Percentiles rank a stretch among this genome's conserved stretches.
Conservation (phyloP, 306 rosid species). For the Ochetophila trinervis region DNA sequence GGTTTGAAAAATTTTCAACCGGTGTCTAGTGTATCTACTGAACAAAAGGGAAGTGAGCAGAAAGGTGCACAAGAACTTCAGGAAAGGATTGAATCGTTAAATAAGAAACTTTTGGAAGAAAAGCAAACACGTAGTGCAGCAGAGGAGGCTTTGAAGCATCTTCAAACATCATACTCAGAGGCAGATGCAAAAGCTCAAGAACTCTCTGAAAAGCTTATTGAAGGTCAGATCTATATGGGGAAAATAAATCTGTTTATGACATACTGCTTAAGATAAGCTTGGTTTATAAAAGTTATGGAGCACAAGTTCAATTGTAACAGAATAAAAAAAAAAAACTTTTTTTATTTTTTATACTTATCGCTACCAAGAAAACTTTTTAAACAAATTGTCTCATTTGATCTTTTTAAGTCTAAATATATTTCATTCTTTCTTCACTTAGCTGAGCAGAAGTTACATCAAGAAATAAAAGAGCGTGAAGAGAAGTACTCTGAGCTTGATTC, state of each 20-base stretch:
- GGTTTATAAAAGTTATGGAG: neutral
- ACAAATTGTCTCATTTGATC: neutral
- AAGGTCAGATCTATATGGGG: slow-evolving; percentile 54
- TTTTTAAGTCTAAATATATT: slow-evolving; percentile 31
- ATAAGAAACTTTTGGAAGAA: slow-evolving; percentile 64
- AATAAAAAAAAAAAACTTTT: too few relatives aligned
- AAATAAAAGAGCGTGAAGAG: slow-evolving; percentile 86
- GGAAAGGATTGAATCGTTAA: slow-evolving; percentile 52
- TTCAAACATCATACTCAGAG: slow-evolving; percentile 59
- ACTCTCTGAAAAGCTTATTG: slow-evolving; percentile 71
- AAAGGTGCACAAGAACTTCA: slow-evolving; percentile 51
- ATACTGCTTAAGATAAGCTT: too few relatives aligned
- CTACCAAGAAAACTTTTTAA: neutral
- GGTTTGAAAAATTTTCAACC: slow-evolving; percentile 32
- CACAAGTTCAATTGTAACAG: neutral
- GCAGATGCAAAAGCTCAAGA: slow-evolving; percentile 74
- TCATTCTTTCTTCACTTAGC: slow-evolving; percentile 48
- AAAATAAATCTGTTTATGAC: neutral
- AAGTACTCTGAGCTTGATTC: slow-evolving; percentile 90
- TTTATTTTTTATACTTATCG: too few relatives aligned
- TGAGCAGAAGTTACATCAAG: slow-evolving; percentile 68
- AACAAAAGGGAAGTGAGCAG: slow-evolving; percentile 27
- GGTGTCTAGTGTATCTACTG: slow-evolving; percentile 25
- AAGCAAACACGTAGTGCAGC: slow-evolving; percentile 82
- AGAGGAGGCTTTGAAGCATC: slow-evolving; percentile 87